A percentile compares a stretch with the other conserved stretches of the same genome.
Conservation (phyloP, 805 yeast genomes). For the Grigorovia yakushimaensis region DNA sequence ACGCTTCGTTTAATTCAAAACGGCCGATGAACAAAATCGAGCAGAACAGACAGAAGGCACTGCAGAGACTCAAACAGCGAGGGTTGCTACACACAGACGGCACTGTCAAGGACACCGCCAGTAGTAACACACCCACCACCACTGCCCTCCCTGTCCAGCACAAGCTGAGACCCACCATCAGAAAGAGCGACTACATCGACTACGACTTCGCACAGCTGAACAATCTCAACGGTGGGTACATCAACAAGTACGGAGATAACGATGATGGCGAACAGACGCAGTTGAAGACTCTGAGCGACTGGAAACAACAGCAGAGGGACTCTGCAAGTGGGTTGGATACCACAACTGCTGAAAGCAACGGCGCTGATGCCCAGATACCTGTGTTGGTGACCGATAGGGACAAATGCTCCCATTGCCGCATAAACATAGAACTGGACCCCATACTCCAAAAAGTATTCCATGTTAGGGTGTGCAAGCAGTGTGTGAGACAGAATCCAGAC, state of each 20-base stretch:
- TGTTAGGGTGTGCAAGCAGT: slow-evolving; percentile 68
- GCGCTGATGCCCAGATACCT: slow-evolving; percentile 36
- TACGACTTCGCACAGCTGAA: slow-evolving; percentile 87
- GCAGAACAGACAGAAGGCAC: slow-evolving; percentile 52
- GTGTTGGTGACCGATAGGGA: slow-evolving; percentile 41
- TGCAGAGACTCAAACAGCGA: slow-evolving; percentile 45
- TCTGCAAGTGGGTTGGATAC: too few species aligned
- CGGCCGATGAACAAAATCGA: slow-evolving; percentile 29
- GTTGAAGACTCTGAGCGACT: slow-evolving; percentile 40
- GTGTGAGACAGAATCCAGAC: slow-evolving; percentile 67
- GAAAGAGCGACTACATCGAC: slow-evolving; percentile 61
- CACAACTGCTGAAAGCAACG: slow-evolving; percentile 31
- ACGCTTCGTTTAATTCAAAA: slow-evolving; percentile 5
- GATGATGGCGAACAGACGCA: slow-evolving; percentile 6
- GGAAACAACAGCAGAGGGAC: slow-evolving; percentile 54
- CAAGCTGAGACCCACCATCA: slow-evolving; percentile 38
- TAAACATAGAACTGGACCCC: slow-evolving; percentile 66
- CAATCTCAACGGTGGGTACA: slow-evolving; percentile 81
- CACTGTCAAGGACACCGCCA: background rate
- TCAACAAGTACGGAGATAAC: slow-evolving; percentile 25
- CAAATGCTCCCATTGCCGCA: slow-evolving; percentile 72
- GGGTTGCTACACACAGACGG: slow-evolving; percentile 22
- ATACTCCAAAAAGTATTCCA: slow-evolving; percentile 59
- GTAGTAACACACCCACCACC: background rate
- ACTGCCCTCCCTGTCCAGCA: slow-evolving; percentile 4